Evolutionary conservation across 495 filamentous ascomycete genomes (phyloP).

Genomic region (Talaromyces proteolyticus): DNA sequence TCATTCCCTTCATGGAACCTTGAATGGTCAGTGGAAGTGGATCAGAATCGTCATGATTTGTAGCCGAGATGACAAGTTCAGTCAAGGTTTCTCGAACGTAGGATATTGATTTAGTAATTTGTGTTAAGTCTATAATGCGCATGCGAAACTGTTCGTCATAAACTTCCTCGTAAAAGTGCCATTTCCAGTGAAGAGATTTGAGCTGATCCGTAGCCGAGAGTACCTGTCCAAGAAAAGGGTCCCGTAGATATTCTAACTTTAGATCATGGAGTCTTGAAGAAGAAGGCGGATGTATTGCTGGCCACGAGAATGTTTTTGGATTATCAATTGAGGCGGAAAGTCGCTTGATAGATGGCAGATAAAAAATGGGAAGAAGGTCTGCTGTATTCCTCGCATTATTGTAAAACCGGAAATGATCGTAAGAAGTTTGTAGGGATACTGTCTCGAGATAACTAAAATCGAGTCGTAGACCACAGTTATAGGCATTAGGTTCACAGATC

Average conservation of each 20-base stretch:
- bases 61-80: constrained; percentile 10
- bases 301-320: constrained; percentile 11
- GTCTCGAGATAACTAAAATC: constrained; percentile 10
- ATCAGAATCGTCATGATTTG: neutral
- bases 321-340: constrained; percentile 13
- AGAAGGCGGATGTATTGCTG: constrained; percentile 4
- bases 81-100: constrained; percentile 10
- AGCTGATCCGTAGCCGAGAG: constrained; percentile 9
- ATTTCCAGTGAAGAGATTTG: constrained; percentile 7
- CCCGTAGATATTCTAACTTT: constrained; percentile 8
- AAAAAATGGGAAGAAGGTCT: constrained; percentile 13
- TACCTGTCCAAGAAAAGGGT: constrained; percentile 10
- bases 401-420: constrained; percentile 3
- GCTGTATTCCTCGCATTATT: constrained; percentile 10
- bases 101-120: constrained; percentile 11
- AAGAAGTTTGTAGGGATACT: constrained; percentile 7
- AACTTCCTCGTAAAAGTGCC: constrained; percentile 9
- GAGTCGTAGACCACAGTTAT: constrained; percentile 6
- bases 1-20: constrained; percentile 12
- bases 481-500: constrained; percentile 10
- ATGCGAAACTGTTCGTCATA: constrained; percentile 9
- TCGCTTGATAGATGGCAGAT: constrained; percentile 11
- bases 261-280: constrained; percentile 11
- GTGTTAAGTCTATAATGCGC: constrained; percentile 10
- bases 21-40: constrained; percentile 6